phyloP scores from a whole-genome alignment of 1,284 basidiomycete species.

The Microbotryum intermedium region DNA sequence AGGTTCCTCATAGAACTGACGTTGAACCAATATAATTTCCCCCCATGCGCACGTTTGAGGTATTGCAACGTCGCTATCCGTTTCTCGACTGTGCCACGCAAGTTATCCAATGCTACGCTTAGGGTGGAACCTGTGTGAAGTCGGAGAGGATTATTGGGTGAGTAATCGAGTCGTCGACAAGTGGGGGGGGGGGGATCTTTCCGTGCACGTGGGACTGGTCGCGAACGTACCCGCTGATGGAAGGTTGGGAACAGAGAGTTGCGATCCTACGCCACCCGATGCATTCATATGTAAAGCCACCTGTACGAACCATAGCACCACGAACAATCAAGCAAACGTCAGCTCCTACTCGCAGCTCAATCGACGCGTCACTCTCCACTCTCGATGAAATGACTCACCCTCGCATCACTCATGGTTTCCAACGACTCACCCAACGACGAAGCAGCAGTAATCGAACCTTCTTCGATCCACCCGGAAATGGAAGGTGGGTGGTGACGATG shows the following conservation, averaged over 20 bases:
- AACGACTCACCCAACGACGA: no score
- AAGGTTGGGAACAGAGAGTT: not conserved
- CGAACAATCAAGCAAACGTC: no score
- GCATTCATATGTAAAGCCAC: not conserved
- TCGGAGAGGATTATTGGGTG: not conserved
- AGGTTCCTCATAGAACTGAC: not conserved
- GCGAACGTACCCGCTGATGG: not conserved
- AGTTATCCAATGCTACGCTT: constrained; percentile 29
- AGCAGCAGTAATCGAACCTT: no score
- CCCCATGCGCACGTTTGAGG: constrained; percentile 70
- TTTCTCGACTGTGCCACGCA: constrained; percentile 63
- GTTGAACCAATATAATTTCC: constrained; percentile 71
- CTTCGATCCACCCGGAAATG: no score
- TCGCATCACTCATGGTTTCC: no score
- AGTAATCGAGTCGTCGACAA: not conserved
- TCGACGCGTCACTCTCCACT: no score
- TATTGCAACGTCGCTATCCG: constrained; percentile 73
- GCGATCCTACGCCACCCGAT: not conserved
- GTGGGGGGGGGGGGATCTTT: not conserved
- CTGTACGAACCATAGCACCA: not conserved
- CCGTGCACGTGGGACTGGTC: not conserved
- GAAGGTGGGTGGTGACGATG: no score
- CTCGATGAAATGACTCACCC: no score
- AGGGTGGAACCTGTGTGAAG: constrained; percentile 4
- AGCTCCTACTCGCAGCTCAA: no score